These are phyloP conservation scores for Cylindrodendrum hubeiense DNA, from an alignment of 2,329 filamentous ascomycete genomes.

Conservation along the genomic window DNA sequence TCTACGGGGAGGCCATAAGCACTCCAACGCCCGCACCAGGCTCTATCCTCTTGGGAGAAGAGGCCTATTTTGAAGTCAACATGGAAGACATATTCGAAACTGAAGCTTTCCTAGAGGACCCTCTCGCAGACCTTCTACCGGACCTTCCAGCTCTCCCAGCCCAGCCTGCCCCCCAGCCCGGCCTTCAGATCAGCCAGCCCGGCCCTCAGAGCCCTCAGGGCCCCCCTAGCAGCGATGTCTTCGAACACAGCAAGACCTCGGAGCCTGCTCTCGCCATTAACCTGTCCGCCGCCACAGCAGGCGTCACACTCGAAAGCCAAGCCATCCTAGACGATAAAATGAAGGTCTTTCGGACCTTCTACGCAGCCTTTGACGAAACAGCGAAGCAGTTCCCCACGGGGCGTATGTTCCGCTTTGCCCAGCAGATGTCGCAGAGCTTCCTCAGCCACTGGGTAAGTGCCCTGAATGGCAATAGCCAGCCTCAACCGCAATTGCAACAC, in stretches of 20 bases:
- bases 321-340: not conserved
- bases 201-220: no score
- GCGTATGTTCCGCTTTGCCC: not conserved
- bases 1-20: not conserved
- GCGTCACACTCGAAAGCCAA: not conserved
- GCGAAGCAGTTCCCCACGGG: not conserved
- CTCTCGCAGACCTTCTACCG: no score
- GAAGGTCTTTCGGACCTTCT: not conserved
- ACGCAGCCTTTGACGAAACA: not conserved
- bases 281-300: not conserved
- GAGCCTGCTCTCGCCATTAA: not conserved
- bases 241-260: not conserved
- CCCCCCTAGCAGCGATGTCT: no score
- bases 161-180: not conserved
- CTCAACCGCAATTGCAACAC: no score
- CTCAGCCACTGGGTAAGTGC: not conserved
- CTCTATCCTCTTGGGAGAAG: not conserved
- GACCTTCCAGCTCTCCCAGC: not conserved
- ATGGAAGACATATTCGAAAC: not conserved
- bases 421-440: not conserved
- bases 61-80: not conserved
- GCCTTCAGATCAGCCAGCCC: no score
- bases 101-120: no score
- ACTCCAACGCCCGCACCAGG: not conserved
- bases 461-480: not conserved